phyloP scores from a whole-genome alignment of 345 rosid genomes.

The Adansonia digitata region DNA sequence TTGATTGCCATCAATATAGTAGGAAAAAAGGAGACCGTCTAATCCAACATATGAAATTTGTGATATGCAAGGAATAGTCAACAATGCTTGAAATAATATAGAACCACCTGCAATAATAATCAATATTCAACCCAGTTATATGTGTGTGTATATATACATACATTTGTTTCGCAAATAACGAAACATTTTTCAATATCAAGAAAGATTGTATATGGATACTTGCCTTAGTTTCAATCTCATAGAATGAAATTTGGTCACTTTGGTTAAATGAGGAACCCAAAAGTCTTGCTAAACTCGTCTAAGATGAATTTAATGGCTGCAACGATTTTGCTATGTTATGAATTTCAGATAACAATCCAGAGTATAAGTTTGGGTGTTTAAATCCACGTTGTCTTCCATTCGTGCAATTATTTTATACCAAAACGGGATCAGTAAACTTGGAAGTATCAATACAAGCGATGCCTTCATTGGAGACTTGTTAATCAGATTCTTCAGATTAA shows the following conservation, averaged over 20 bases:
- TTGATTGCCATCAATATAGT: conserved; percentile 24
- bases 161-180: too few relatives aligned
- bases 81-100: conserved; percentile 36
- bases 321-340: conserved; percentile 17
- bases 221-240: conserved; percentile 25
- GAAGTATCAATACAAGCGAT: conserved; percentile 27
- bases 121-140: background rate
- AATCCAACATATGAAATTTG: conserved; percentile 41
- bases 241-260: conserved; percentile 12
- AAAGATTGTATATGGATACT: too few relatives aligned
- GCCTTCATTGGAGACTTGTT: conserved; percentile 20
- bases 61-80: conserved; percentile 29
- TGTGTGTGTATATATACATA: too few relatives aligned
- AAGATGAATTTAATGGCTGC: conserved; percentile 27
- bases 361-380: conserved; percentile 3
- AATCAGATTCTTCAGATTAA: background rate
- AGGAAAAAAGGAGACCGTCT: conserved; percentile 36
- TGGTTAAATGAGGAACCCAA: conserved; percentile 22
- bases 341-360: conserved; percentile 26
- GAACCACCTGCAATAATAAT: conserved; percentile 42
- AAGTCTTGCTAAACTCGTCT: conserved; percentile 25
- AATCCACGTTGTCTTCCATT: conserved; percentile 11
- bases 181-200: too few relatives aligned
- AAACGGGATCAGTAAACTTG: conserved; percentile 24
- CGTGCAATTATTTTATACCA: conserved; percentile 22